Conservation (phyloP, 495 filamentous ascomycete genomes). For the Aspergillus bertholletiae region DNA sequence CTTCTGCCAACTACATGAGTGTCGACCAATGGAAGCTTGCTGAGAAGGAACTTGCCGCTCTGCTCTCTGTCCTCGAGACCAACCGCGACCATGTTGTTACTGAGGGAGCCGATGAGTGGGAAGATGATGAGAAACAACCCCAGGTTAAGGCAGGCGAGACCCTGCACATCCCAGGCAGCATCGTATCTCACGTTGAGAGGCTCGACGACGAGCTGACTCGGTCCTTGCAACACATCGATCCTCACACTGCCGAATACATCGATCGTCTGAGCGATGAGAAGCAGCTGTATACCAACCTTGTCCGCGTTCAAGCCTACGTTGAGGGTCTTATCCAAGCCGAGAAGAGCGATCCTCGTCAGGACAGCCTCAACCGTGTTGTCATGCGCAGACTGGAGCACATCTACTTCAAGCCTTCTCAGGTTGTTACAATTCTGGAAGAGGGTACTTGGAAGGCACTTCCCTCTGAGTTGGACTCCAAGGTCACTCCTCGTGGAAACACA, state of each 20-base stretch:
- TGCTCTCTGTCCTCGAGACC: constrained; percentile 76
- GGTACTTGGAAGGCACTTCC: constrained; percentile 87
- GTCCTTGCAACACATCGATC: constrained; percentile 93
- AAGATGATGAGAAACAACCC: constrained; percentile 94
- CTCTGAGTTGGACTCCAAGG: constrained; percentile 62
- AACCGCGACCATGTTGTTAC: constrained; percentile 77
- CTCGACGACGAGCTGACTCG: constrained; percentile 97
- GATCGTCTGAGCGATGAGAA: constrained; percentile 89
- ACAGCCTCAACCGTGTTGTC: constrained; percentile 82
- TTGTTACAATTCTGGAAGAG: constrained; percentile 88
- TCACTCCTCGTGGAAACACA: constrained; percentile 66
- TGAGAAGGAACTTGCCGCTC: constrained; percentile 72
- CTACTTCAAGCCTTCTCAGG: constrained; percentile 98
- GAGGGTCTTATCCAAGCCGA: constrained; percentile 70
- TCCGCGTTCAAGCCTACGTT: constrained; percentile 80
- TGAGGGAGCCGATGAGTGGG: constrained; percentile 95
- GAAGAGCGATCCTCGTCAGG: constrained; percentile 71
- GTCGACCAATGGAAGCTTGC: constrained; percentile 96
- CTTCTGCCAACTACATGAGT: constrained; percentile 78
- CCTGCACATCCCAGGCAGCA: constrained; percentile 84
- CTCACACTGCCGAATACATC: constrained; percentile 98
- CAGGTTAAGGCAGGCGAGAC: constrained; percentile 65
- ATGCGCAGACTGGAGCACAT: constrained; percentile 94
- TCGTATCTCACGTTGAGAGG: constrained; percentile 92
- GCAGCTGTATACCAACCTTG: constrained; percentile 85